phyloP scores from a whole-genome alignment of 106 monocot species.

The Xerophyta viscosa region DNA sequence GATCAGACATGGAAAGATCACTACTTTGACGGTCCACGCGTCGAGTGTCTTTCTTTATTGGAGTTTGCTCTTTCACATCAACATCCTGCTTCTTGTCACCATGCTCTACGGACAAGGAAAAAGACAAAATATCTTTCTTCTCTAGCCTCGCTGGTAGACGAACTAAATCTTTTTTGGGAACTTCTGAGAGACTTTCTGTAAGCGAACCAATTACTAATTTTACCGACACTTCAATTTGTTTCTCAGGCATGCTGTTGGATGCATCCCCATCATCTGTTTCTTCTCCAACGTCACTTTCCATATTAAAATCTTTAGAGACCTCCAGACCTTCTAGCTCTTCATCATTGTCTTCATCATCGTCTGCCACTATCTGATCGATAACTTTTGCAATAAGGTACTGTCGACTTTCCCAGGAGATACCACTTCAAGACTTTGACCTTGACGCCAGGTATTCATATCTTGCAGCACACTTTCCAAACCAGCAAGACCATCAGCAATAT shows the following conservation, averaged over 20 bases:
- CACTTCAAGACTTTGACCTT: conserved; percentile 74
- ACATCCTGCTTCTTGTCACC: conserved; percentile 25
- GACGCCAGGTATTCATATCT: conserved; percentile 67
- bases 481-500: conserved; percentile 37
- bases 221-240: conserved; percentile 37
- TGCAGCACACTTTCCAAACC: conserved; percentile 53
- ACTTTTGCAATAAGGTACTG: conserved; percentile 70
- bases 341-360: conserved; percentile 60
- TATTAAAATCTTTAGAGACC: conserved; percentile 21
- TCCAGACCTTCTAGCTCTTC: conserved; percentile 38
- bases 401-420: conserved; percentile 62
- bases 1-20: conserved; percentile 57
- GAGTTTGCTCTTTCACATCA: conserved; percentile 12
- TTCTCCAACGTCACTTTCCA: conserved; percentile 43
- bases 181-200: conserved; percentile 27
- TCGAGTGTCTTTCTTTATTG: too few relatives aligned
- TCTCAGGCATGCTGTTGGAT: conserved; percentile 18
- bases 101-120: conserved; percentile 58
- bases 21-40: conserved; percentile 21
- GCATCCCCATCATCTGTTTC: conserved; percentile 30
- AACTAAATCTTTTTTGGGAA: conserved; percentile 27
- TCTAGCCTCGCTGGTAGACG: conserved; percentile 71
- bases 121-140: conserved; percentile 39
- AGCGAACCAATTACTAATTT: conserved; percentile 48
- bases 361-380: conserved; percentile 81